Percentiles rank a stretch among this genome's conserved stretches.
phyloP scores from a whole-genome alignment of 2,329 filamentous ascomycete species.

The Fusarium scirpi region DNA sequence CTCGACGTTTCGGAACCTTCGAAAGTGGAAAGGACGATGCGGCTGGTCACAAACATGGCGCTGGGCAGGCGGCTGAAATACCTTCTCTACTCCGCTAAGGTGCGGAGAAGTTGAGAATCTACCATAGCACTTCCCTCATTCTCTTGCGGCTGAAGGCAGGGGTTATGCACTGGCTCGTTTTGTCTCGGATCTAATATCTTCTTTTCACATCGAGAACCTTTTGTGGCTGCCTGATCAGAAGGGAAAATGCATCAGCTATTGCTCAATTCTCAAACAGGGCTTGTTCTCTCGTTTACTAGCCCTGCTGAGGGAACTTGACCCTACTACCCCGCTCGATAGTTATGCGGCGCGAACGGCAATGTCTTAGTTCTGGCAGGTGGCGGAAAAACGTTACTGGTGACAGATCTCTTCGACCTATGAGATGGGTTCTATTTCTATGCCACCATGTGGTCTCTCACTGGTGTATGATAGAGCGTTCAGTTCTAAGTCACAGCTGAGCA shows the following conservation, averaged over 20 bases:
- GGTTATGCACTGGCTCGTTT: fast-evolving
- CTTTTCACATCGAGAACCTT: neutral
- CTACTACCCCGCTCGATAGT: neutral
- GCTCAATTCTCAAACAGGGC: neutral
- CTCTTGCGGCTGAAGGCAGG: neutral
- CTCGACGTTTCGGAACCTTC: neutral
- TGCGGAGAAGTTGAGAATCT: too few relatives aligned
- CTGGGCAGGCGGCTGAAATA: neutral
- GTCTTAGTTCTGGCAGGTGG: neutral
- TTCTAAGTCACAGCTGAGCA: neutral
- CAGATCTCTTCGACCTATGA: neutral
- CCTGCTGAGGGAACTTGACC: neutral
- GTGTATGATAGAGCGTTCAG: too few relatives aligned
- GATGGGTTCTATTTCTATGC: neutral
- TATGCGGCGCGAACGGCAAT: neutral
- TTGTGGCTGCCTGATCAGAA: neutral
- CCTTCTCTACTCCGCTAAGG: too few relatives aligned
- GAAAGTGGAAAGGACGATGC: neutral
- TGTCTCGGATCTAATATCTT: neutral
- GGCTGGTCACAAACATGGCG: neutral
- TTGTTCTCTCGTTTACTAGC: neutral
- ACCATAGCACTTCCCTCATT: too few relatives aligned
- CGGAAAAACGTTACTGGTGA: neutral
- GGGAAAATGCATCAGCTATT: neutral
- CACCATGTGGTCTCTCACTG: too few relatives aligned